Conservation (phyloP, 176 grass and related monocot species). For the Thinopyrum elongatum region DNA sequence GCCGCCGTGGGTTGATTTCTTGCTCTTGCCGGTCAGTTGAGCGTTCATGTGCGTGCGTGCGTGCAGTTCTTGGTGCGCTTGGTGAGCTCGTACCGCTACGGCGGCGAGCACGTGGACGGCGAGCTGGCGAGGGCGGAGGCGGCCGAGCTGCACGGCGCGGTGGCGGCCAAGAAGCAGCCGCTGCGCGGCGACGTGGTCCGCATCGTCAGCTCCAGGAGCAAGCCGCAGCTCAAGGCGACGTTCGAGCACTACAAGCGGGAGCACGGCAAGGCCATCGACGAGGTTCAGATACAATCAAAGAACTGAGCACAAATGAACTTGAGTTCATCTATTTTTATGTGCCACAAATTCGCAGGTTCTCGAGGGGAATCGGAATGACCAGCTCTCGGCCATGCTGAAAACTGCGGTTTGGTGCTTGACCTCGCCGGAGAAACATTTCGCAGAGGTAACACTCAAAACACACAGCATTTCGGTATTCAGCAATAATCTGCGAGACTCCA, state of each 20-base stretch:
- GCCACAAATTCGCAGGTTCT: constrained; percentile 24
- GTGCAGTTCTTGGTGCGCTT: constrained; percentile 65
- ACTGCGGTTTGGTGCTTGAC: constrained; percentile 66
- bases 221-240: constrained; percentile 67
- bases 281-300: too few relatives aligned
- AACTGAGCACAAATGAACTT: background rate
- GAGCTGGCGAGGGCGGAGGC: constrained; percentile 59
- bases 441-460: constrained; percentile 40
- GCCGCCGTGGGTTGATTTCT: too few relatives aligned
- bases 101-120: constrained; percentile 44
- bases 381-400: constrained; percentile 56
- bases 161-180: constrained; percentile 37
- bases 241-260: constrained; percentile 55
- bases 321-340: background rate
- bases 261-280: constrained; percentile 62
- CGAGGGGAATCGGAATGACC: constrained; percentile 21
- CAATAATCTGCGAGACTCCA: background rate
- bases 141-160: constrained; percentile 40
- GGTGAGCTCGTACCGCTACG: constrained; percentile 69
- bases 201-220: constrained; percentile 75
- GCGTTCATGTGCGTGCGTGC: background rate
- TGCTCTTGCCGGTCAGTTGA: background rate
- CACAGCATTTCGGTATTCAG: background rate
- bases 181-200: constrained; percentile 56
- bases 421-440: constrained; percentile 81